Conservation (phyloP, 495 filamentous ascomycete species). For the Cairneyella variabilis region DNA sequence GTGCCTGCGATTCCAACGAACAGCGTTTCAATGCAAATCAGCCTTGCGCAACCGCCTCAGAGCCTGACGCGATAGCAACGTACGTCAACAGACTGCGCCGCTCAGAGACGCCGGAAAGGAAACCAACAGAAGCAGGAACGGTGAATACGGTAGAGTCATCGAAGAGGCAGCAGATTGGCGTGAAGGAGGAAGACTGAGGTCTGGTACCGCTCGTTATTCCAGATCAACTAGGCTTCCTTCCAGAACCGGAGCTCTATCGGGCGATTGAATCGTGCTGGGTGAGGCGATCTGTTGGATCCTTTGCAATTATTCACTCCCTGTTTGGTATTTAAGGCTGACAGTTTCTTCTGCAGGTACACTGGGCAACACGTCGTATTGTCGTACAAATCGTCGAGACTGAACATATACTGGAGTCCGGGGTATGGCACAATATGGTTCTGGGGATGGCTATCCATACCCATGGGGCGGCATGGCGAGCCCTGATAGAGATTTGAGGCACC, state of each 20-base stretch:
- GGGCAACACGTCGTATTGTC: too few relatives aligned
- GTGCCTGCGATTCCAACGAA: too few relatives aligned
- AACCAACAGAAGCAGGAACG: not conserved
- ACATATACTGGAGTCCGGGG: too few relatives aligned
- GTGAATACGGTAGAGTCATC: not conserved
- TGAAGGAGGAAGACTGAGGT: not conserved
- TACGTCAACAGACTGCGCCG: not conserved
- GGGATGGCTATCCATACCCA: conserved; percentile 13
- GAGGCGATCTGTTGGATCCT: not conserved
- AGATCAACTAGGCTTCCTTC: not conserved
- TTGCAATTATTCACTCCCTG: not conserved
- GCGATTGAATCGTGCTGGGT: conserved; percentile 1
- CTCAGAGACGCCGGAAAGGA: not conserved
- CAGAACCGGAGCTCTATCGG: not conserved
- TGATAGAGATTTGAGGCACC: conserved; percentile 9
- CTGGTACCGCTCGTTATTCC: not conserved
- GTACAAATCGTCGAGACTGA: too few relatives aligned
- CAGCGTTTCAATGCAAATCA: not conserved
- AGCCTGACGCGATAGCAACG: not conserved
- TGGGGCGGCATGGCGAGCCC: not conserved
- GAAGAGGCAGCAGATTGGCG: not conserved
- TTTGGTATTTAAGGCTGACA: too few relatives aligned
- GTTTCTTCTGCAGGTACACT: too few relatives aligned
- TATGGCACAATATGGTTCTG: conserved; percentile 19
- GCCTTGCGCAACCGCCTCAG: conserved; percentile 4